Evolutionary conservation across 2,329 filamentous ascomycete species (phyloP).

Genomic region (Exutisphaerella laricina): DNA sequence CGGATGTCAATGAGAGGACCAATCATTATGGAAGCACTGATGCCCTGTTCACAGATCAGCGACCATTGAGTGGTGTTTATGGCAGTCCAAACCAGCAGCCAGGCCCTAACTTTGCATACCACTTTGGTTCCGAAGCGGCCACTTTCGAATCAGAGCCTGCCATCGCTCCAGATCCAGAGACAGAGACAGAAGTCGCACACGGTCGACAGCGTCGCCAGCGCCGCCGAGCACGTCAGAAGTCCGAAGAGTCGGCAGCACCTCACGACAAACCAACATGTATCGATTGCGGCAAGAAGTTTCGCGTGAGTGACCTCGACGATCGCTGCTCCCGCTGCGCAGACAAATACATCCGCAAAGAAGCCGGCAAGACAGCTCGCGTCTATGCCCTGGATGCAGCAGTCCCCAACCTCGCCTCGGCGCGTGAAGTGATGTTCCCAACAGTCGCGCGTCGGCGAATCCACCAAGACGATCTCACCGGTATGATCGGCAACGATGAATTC

Average conservation of each 20-base stretch:
- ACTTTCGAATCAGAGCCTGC: no score
- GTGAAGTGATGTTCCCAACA: conserved; percentile 11
- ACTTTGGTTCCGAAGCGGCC: background rate
- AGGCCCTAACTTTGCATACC: background rate
- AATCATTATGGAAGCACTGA: no score
- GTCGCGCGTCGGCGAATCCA: conserved; percentile 9
- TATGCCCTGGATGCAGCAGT: conserved; percentile 13
- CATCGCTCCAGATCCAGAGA: background rate
- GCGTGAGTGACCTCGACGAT: conserved; percentile 2
- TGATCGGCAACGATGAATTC: background rate
- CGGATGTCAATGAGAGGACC: background rate
- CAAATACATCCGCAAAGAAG: conserved; percentile 14
- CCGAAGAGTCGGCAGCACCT: background rate
- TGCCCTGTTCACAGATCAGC: background rate
- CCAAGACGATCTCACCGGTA: background rate
- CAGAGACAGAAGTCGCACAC: no score
- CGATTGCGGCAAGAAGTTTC: conserved; percentile 9
- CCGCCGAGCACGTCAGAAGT: background rate
- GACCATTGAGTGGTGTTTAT: background rate
- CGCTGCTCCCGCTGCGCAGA: conserved; percentile 16
- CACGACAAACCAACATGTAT: conserved; percentile 7
- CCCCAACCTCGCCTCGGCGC: conserved; percentile 6
- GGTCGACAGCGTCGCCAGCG: no score
- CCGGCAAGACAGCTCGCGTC: conserved; percentile 4
- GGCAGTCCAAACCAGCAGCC: background rate